Evolutionary conservation across 2,329 filamentous ascomycete species (phyloP).

Genomic region (Claviceps sp.): DNA sequence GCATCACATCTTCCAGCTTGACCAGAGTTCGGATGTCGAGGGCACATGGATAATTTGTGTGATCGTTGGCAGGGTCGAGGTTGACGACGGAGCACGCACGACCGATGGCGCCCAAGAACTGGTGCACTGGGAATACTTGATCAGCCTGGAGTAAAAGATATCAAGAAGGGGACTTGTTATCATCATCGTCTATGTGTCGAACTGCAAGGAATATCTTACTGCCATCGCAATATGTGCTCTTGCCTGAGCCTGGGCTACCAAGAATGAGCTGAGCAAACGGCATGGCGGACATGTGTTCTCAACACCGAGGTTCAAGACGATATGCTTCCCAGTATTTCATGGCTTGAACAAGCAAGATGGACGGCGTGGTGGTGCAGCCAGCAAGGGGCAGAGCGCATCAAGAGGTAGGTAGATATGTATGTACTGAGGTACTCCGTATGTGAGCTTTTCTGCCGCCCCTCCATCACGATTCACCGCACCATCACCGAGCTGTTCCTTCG

Average conservation of each 20-base stretch:
- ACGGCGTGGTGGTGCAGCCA: not conserved
- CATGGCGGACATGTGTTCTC: constrained; percentile 24
- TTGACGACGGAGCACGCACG: constrained; percentile 92
- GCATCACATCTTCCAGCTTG: constrained; percentile 90
- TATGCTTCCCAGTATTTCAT: not conserved
- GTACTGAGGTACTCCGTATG: not conserved
- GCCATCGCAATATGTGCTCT: constrained; percentile 97
- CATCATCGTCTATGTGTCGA: not conserved
- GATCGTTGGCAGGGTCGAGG: constrained; percentile 92
- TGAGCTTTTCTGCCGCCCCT: constrained; percentile 4
- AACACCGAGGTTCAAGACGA: not conserved
- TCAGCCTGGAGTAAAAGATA: not conserved
- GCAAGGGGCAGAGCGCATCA: not conserved
- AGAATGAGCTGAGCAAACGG: constrained; percentile 67
- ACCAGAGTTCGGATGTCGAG: constrained; percentile 83
- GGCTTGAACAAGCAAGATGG: not conserved
- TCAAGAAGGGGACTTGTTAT: not conserved
- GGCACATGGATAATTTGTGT: constrained; percentile 75
- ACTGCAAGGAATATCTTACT: constrained; percentile 35
- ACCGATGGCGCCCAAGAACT: constrained; percentile 92
- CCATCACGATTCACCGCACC: not conserved
- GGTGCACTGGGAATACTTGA: constrained; percentile 51
- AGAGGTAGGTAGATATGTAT: too few species aligned
- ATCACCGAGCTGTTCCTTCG: not conserved
- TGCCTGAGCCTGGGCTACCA: constrained; percentile 88